phyloP scores from a whole-genome alignment of 208 protist species.

The Trichomonas vaginalis region DNA sequence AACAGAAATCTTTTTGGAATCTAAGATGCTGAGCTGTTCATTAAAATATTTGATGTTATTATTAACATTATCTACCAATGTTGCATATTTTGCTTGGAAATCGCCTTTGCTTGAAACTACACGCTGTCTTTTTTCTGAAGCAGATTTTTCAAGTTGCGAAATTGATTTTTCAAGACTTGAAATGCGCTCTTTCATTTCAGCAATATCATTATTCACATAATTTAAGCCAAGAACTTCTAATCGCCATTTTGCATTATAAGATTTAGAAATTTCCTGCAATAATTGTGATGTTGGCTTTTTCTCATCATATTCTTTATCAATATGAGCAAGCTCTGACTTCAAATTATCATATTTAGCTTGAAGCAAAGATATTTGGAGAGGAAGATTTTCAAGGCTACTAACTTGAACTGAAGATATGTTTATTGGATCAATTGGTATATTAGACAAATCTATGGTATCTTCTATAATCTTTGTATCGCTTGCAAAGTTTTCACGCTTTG shows the following conservation, averaged over 20 bases:
- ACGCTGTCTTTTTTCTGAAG: not conserved
- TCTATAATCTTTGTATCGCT: not conserved
- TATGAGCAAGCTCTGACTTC: not conserved
- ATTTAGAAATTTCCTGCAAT: not conserved
- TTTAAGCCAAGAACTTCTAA: not conserved
- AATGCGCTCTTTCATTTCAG: not conserved
- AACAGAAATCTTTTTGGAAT: not conserved
- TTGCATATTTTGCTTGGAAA: not conserved
- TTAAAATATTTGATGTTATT: not conserved
- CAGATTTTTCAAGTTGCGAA: not conserved
- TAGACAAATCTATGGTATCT: not conserved
- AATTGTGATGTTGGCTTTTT: not conserved
- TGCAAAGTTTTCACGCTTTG: not conserved
- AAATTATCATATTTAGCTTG: not conserved
- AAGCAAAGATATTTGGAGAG: not conserved
- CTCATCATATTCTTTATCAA: not conserved
- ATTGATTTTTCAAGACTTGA: not conserved
- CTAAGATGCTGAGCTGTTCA: not conserved
- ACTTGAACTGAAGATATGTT: not conserved
- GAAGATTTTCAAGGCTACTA: not conserved
- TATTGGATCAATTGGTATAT: not conserved
- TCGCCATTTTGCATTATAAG: not conserved
- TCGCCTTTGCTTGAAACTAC: not conserved
- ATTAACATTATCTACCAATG: not conserved
- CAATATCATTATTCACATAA: not conserved